Percentiles rank a stretch among this genome's conserved stretches.
These are phyloP conservation scores for Polygonum maritimum DNA, from an alignment of 148 eudicot genomes.

Conservation along the genomic window DNA sequence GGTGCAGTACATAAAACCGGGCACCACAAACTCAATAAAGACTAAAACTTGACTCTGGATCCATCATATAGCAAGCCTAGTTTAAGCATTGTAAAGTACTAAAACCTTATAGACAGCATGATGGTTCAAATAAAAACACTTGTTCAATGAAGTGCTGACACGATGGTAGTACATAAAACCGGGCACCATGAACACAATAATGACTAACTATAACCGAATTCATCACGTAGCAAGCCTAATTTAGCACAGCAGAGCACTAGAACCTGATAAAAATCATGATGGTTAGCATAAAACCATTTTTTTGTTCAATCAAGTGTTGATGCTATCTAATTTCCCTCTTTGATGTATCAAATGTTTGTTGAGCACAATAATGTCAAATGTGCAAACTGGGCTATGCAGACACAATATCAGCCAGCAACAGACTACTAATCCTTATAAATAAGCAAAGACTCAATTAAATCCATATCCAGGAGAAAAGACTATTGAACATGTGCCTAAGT, in stretches of 20 bases:
- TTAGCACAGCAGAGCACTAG: not conserved
- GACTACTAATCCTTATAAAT: not conserved
- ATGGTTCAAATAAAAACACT: too few relatives aligned
- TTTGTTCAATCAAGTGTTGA: not conserved
- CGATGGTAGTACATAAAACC: not conserved
- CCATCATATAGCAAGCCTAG: not conserved
- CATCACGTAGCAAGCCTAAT: not conserved
- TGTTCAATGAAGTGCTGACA: too few relatives aligned
- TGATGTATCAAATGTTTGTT: not conserved
- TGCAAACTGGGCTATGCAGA: not conserved
- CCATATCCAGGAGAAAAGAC: not conserved
- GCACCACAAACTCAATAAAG: not conserved
- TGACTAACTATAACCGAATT: not conserved
- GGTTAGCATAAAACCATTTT: not conserved
- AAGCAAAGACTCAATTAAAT: not conserved
- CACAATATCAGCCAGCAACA: not conserved
- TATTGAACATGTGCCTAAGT: not conserved
- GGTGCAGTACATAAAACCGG: not conserved
- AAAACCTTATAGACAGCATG: not conserved
- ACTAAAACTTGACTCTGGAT: not conserved
- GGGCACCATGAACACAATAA: not conserved
- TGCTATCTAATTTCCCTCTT: not conserved
- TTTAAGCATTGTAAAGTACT: not conserved
- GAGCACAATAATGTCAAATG: not conserved
- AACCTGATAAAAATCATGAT: not conserved